Evolutionary conservation across 1,284 basidiomycete genomes (phyloP), one percentile per base, ranked within the genome.

Genomic region (Neolentinus lepideus): DNA sequence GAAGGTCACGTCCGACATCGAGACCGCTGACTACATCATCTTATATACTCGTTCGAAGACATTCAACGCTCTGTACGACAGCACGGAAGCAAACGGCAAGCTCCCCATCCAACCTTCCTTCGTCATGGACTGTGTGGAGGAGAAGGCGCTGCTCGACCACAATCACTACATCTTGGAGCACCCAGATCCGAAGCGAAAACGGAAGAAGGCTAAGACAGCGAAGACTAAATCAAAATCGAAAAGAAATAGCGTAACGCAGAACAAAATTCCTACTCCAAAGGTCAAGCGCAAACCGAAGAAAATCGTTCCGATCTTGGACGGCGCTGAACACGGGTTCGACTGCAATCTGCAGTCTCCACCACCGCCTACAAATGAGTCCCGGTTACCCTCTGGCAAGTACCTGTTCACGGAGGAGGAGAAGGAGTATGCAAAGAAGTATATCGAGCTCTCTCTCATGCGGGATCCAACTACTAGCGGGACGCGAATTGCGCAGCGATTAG

Each of bases 11-110:
- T 14, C 51, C 3, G 51, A 52, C 12, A 52, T 52, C 21, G 51
- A 22, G 10, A 12, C 33, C 26, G 51, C 51, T 29, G 62, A 68
- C 60, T 24, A 36, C 43, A 24, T 56, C 59, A 56, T 63, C 51
- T 29, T 33, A 3, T 21, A 31, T n/a, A 24, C 27, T 4, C 51
- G 22, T 11, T 50, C 47, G 8, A 26, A 25, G 24, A 50, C 47
- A 12, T 50, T 50, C 47, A 29, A 50, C 24, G 22, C 22, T 25
- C 11, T 50, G 47, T 50, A 50, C 47, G 47, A 50, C 24, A 25
- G 27, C 24, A 29, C 47, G 11, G 47, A 25, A 16, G 27, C 24
- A 6, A 26, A 29, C 9, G 47, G 47, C 24, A 50, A 50, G 27
- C 8, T 26, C 25, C 47, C 47, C 22, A 26, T 50, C 47, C 27